Evolutionary conservation across 192 early-diverging fungal genomes (phyloP).

Genomic region (Coemansia sp.): DNA sequence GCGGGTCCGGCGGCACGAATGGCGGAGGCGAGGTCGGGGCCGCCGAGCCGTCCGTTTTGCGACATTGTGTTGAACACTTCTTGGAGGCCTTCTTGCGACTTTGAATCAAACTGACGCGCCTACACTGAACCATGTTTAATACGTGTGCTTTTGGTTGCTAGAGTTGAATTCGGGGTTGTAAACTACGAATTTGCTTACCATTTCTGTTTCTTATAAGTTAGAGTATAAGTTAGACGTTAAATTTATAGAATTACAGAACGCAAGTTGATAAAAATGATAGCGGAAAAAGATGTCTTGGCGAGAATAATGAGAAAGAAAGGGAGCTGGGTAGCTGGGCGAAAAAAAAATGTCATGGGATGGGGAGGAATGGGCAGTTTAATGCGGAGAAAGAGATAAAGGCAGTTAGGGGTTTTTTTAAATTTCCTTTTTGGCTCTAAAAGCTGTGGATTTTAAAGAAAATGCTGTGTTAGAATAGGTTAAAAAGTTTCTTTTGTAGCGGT

Average conservation of each 20-base stretch:
- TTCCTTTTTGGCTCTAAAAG: too few species aligned
- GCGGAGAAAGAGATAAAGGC: too few species aligned
- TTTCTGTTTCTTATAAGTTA: background rate
- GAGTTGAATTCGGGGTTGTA: background rate
- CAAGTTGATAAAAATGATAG: too few species aligned
- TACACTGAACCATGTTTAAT: background rate
- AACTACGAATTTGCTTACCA: background rate
- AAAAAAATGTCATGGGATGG: too few species aligned
- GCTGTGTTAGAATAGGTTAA: too few species aligned
- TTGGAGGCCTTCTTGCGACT: background rate
- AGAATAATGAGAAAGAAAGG: too few species aligned
- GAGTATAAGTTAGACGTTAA: background rate
- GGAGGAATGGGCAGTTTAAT: too few species aligned
- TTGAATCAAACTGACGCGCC: background rate
- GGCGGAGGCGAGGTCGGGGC: background rate
- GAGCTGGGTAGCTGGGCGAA: too few species aligned
- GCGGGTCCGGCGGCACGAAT: background rate
- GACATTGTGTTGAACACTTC: constrained; percentile 4
- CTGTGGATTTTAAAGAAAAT: too few species aligned
- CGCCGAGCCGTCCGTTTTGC: background rate
- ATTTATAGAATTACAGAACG: background rate
- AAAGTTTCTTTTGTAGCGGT: too few species aligned
- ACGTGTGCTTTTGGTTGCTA: background rate
- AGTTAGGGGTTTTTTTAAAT: too few species aligned
- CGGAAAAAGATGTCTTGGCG: too few species aligned